Base-by-base conservation (phyloP, 2,329 filamentous ascomycete species). In the Arthrinium phaeospermum region DNA sequence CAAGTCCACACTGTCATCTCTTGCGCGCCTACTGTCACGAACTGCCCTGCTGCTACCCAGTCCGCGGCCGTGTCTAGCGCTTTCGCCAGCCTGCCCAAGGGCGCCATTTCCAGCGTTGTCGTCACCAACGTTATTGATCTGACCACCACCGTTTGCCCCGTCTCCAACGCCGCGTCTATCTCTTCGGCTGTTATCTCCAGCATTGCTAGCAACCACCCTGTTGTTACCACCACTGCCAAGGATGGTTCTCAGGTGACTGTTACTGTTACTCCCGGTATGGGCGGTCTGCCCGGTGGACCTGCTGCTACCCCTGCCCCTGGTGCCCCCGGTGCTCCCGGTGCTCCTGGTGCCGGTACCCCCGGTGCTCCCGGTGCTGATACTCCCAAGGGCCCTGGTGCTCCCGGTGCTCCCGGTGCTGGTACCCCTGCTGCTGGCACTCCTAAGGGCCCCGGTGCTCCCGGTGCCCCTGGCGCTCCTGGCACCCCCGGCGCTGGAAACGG, bases 141-240 rank as follows among this genome's bases (percentile, higher is more conserved):
- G 19, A 80, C 78, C 13, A 80, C 79, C 13, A 80, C 77, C 2
- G 76, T 79, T 30, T 79, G 79, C 71, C 77, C 78, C 27, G 76
- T 80, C 46, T 75, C 76, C 16, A 77, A 77, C 10, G 78, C 74
- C 5, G 46, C 74, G 5, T 71, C 75, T 3, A 74, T 79, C 27
- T 77, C 78, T 46, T 78, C 78, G 5, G 78, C 77, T 1, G 74
- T 78, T n/a, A 57, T 78, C 22, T 73, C 72, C 19, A 77, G 76
- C 19, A 75, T 75, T 53, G 53, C 44, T 14, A 67, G 41, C 51
- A 71, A 44, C 53, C 24, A 46, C 46, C 57, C 69, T 10, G 53
- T 67, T 24, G 30, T 71, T 5, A 71, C 69, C 19, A 61, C 51
- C 2, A 71, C 69, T 27, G 69, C 37, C 13, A 46, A 71, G 14